Evolutionary conservation across 495 filamentous ascomycete genomes (phyloP).

Genomic region (Symbiotaphrina buchneri): DNA sequence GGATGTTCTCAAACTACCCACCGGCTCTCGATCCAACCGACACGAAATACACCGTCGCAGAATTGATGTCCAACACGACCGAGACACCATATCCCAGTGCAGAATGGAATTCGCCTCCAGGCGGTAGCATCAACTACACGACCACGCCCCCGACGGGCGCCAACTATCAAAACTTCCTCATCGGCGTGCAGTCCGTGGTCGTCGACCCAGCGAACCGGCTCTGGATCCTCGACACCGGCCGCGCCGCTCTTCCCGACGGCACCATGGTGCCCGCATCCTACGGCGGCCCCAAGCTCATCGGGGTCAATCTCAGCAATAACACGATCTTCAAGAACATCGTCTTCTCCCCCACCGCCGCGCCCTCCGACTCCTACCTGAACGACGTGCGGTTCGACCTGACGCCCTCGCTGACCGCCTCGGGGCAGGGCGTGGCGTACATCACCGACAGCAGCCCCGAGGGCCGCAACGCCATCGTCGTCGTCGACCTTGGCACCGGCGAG

Average conservation of each 20-base stretch:
- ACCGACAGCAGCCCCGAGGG: slow-evolving; percentile 20
- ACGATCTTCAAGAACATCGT: slow-evolving; percentile 20
- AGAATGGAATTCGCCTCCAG: slow-evolving; percentile 19
- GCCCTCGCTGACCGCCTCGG: slow-evolving; percentile 10
- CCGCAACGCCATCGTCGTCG: slow-evolving; percentile 19
- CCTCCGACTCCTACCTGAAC: slow-evolving; percentile 20
- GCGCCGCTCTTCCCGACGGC: slow-evolving; percentile 15
- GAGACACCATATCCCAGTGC: slow-evolving; percentile 18
- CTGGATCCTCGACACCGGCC: slow-evolving; percentile 25
- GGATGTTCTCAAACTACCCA: slow-evolving; percentile 24
- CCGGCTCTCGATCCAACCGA: slow-evolving; percentile 17
- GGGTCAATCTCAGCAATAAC: slow-evolving; percentile 16
- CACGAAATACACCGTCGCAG: slow-evolving; percentile 19
- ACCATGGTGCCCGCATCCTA: slow-evolving; percentile 14
- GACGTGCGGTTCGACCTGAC: slow-evolving; percentile 23
- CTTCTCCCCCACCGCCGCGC: slow-evolving; percentile 18
- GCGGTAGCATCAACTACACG: slow-evolving; percentile 21
- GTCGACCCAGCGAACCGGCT: slow-evolving; percentile 19
- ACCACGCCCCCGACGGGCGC: slow-evolving; percentile 16
- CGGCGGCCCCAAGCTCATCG: slow-evolving; percentile 21
- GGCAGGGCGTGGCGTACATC: slow-evolving; percentile 21
- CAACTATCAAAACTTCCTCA: slow-evolving; percentile 18
- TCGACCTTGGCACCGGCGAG: slow-evolving; percentile 20
- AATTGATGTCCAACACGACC: slow-evolving; percentile 15
- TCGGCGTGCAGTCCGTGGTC: slow-evolving; percentile 22